Percentiles rank a stretch among this genome's conserved stretches.
These are phyloP conservation scores for Dimocarpus longan DNA, from an alignment of 345 rosid genomes.

Conservation along the genomic window DNA sequence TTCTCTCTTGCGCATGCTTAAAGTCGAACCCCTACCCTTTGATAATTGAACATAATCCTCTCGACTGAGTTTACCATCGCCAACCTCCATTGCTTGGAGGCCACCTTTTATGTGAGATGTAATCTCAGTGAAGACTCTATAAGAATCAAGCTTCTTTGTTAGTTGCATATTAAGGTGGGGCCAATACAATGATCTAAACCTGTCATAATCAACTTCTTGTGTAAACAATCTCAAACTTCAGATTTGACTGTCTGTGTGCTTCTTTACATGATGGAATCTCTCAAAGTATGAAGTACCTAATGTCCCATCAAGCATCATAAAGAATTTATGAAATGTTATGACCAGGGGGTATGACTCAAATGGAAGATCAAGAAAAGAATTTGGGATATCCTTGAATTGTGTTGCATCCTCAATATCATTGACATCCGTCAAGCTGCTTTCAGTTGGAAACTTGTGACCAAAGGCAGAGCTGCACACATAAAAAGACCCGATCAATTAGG, in stretches of 20 bases:
- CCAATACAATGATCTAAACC: conserved; percentile 49
- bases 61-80: conserved; percentile 33
- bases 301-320: conserved; percentile 61
- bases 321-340: conserved; percentile 47
- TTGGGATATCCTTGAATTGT: conserved; percentile 41
- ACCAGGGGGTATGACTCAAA: conserved; percentile 43
- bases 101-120: conserved; percentile 58
- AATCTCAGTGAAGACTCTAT: conserved; percentile 53
- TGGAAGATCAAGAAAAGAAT: conserved; percentile 40
- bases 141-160: conserved; percentile 44
- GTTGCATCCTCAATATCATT: conserved; percentile 35
- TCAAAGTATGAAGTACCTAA: conserved; percentile 46
- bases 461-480: conserved; percentile 33
- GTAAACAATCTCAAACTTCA: conserved; percentile 26
- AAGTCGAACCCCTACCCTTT: conserved; percentile 37
- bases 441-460: conserved; percentile 25
- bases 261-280: conserved; percentile 40
- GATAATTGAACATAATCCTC: conserved; percentile 37
- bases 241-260: conserved; percentile 16
- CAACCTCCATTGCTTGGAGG: conserved; percentile 19
- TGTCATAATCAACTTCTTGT: conserved; percentile 46
- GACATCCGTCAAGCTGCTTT: conserved; percentile 18
- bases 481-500: neutral
- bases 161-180: conserved; percentile 40
- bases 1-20: conserved; percentile 32